Percentiles rank a stretch among this genome's conserved stretches.
phyloP scores from a whole-genome alignment of 176 grass and related monocot genomes.

The Triticum aestivum region DNA sequence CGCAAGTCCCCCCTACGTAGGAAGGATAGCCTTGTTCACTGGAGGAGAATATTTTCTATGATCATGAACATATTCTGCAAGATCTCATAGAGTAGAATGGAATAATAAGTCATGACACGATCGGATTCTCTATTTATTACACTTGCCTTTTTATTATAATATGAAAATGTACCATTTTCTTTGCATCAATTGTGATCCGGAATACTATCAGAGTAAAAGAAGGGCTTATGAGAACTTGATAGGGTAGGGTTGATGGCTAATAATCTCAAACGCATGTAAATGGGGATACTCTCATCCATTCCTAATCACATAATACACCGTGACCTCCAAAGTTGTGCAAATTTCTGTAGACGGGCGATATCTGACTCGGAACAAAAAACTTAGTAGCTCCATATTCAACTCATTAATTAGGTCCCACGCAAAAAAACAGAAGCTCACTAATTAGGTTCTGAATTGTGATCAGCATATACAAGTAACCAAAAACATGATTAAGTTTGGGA shows the following conservation, averaged over 20 bases:
- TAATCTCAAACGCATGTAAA: not conserved
- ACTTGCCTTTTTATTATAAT: not conserved
- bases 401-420: too few species aligned
- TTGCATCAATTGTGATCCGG: not conserved
- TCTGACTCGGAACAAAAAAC: not conserved
- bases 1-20: too few species aligned
- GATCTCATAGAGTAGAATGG: not conserved
- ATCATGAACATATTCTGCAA: not conserved
- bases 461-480: not conserved
- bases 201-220: not conserved
- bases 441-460: not conserved
- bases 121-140: not conserved
- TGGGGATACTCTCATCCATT: not conserved
- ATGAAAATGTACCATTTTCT: not conserved
- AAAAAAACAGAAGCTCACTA: too few species aligned
- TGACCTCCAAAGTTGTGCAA: not conserved
- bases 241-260: too few species aligned
- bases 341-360: not conserved
- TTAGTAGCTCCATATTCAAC: not conserved
- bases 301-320: not conserved
- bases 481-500: not conserved
- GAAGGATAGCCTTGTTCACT: too few species aligned
- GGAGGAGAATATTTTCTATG: too few species aligned
- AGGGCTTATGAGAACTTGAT: not conserved
- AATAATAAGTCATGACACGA: not conserved